Base-by-base conservation (phyloP, 2,329 filamentous ascomycete species). In the Pseudocercospora eumusae region DNA sequence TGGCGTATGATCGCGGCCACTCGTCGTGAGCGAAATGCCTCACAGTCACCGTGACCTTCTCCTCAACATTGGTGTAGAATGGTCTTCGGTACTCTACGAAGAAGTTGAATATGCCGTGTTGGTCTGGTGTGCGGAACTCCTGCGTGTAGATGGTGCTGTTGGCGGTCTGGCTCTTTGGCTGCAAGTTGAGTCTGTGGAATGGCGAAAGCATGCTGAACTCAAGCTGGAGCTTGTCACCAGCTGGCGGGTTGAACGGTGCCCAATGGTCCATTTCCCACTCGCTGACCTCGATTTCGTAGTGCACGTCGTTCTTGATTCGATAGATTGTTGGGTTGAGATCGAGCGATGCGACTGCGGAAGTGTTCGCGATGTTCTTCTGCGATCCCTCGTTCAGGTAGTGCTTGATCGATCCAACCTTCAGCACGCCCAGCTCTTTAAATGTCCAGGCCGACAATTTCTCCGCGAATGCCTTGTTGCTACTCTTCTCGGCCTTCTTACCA, bases 21-120 rank as follows among this genome's bases (percentile, higher is more conserved):
- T 99, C 95, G 76, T 99, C 88, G 82, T 99, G 95, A 7, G 95
- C 95, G 79, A 96, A 95, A 81, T 99, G 95, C 52, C 95, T 86
- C 31, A 99, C 92, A 0, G 93, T 96, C 57, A 98, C 93, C 21
- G 93, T 95, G 70, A 88, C 86, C 86, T 98, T 98, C 82, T 97
- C 92, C 75, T 97, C 93, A 57, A 99, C 76, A 75, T 88, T 89
- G 72, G 87, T 95, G 69, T 96, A 79, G 82, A 97, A 96, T 1
- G 93, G 92, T 6, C 95, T 88, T 83, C 96, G 96, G 84, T 98
- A 97, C 83, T 97, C 96, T 77, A 98, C 84, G 75, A 88, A 87
- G 84, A 99, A 98, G 81, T 96, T 96, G 84, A 98, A 99, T 79
- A 99, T 97, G 75, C 95, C 95, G 80, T 99, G 95, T 79, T 99